phyloP scores from a whole-genome alignment of 1,284 basidiomycete species.

The Marasmius sp. region DNA sequence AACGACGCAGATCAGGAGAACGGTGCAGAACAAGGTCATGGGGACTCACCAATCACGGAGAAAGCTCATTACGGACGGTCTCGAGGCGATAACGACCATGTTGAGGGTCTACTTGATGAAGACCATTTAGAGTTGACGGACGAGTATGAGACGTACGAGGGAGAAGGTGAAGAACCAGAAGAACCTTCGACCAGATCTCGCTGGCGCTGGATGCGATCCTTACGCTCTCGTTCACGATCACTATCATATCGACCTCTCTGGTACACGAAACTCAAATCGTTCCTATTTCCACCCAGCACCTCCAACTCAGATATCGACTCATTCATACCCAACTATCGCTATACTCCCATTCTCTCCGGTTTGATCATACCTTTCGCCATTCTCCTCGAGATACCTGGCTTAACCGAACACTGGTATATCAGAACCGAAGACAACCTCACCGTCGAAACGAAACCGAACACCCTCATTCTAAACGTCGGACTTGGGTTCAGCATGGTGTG shows the following conservation, averaged over 20 bases:
- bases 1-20: not conserved
- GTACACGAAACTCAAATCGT: slow-evolving; percentile 10
- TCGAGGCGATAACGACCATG: not conserved
- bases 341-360: slow-evolving; percentile 68
- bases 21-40: not conserved
- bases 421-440: slow-evolving; percentile 45
- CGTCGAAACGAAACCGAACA: slow-evolving; percentile 54
- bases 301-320: slow-evolving; percentile 3
- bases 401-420: slow-evolving; percentile 72
- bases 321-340: slow-evolving; percentile 44
- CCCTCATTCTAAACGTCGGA: slow-evolving; percentile 59
- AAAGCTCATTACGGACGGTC: not conserved
- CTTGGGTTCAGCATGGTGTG: slow-evolving; percentile 69
- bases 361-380: slow-evolving; percentile 77
- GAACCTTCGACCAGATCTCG: not conserved
- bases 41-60: not conserved
- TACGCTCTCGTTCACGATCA: too few species aligned
- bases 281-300: slow-evolving; percentile 9
- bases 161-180: not conserved
- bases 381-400: slow-evolving; percentile 76
- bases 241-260: slow-evolving; percentile 3
- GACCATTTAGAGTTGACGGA: too few species aligned
- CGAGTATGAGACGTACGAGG: not conserved
- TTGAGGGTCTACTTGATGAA: too few species aligned
- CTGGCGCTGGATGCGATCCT: too few species aligned